A percentile compares a stretch with the other conserved stretches of the same genome.
Conservation (phyloP, 768 basidiomycete genomes). For the Mrakia gelida region DNA sequence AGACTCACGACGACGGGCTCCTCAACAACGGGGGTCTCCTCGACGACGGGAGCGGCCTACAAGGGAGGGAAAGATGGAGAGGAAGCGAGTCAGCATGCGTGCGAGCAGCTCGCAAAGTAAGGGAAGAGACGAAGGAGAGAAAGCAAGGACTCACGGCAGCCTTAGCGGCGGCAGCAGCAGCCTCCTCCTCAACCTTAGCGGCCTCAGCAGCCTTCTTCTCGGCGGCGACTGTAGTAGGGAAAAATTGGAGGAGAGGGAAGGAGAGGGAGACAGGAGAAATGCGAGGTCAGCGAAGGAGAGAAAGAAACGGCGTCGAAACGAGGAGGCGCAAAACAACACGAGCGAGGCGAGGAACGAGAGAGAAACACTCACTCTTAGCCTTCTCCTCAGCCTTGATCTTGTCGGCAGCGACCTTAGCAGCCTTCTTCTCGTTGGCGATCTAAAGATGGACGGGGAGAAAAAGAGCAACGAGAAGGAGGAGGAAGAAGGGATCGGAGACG, state of each 20-base stretch:
- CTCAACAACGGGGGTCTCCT: conserved; percentile 6
- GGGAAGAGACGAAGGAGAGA: neutral
- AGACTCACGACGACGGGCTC: neutral
- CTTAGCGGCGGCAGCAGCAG: neutral
- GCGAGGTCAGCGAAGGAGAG: too few relatives aligned
- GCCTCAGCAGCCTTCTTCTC: conserved; percentile 14
- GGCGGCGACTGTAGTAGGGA: neutral
- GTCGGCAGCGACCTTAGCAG: conserved; percentile 19
- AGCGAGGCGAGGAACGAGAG: neutral
- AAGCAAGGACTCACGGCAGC: neutral
- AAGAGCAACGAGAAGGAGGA: neutral
- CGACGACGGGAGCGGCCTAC: neutral
- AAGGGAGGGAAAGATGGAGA: neutral
- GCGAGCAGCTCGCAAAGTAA: neutral
- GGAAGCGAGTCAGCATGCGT: neutral
- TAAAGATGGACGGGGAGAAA: too few relatives aligned
- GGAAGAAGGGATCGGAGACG: neutral
- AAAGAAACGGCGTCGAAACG: neutral
- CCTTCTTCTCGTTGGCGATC: conserved; percentile 20
- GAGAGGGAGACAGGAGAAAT: too few relatives aligned
- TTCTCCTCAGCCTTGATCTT: conserved; percentile 17
- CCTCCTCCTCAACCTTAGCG: conserved; percentile 10
- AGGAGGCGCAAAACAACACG: neutral
- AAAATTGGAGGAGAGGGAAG: neutral
- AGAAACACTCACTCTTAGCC: neutral